These are phyloP conservation scores for Candida chauliodis DNA, from an alignment of 805 yeast species.

Conservation along the genomic window DNA sequence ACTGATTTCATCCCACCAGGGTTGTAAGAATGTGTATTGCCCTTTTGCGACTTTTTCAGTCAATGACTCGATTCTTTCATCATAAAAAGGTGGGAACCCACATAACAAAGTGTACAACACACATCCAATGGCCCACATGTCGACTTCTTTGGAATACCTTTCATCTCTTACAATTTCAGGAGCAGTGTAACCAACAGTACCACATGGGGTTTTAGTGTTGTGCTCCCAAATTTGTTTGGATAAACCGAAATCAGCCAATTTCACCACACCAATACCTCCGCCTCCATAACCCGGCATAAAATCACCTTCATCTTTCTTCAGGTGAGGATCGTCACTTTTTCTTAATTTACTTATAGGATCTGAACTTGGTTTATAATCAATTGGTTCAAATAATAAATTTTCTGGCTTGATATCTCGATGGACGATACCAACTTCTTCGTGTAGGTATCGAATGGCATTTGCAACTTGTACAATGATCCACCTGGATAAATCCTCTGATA, in stretches of 20 bases:
- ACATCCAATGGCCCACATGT: constrained; percentile 99
- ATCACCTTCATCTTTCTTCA: constrained; percentile 83
- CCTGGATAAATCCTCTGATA: constrained; percentile 60
- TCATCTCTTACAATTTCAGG: constrained; percentile 97
- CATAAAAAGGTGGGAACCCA: constrained; percentile 98
- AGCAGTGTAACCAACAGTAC: constrained; percentile 97
- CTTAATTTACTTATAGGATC: constrained; percentile 40
- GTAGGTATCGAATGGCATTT: constrained; percentile 63
- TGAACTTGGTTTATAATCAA: constrained; percentile 45
- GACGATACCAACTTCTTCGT: constrained; percentile 70
- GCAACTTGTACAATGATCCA: constrained; percentile 65
- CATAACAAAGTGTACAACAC: constrained; percentile 89
- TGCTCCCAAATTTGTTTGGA: constrained; percentile 87
- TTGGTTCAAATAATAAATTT: constrained; percentile 63
- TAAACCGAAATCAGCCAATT: constrained; percentile 92
- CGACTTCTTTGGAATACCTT: constrained; percentile 88
- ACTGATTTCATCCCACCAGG: constrained; percentile 89
- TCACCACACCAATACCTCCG: constrained; percentile 86
- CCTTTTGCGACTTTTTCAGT: constrained; percentile 81
- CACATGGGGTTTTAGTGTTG: constrained; percentile 95
- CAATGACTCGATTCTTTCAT: constrained; percentile 68
- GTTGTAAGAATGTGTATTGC: constrained; percentile 68
- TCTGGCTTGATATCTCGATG: constrained; percentile 86
- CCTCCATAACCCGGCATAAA: constrained; percentile 81
- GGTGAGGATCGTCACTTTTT: constrained; percentile 62